Conservation (phyloP, 2,329 filamentous ascomycete species). For the Huntiella moniliformis region DNA sequence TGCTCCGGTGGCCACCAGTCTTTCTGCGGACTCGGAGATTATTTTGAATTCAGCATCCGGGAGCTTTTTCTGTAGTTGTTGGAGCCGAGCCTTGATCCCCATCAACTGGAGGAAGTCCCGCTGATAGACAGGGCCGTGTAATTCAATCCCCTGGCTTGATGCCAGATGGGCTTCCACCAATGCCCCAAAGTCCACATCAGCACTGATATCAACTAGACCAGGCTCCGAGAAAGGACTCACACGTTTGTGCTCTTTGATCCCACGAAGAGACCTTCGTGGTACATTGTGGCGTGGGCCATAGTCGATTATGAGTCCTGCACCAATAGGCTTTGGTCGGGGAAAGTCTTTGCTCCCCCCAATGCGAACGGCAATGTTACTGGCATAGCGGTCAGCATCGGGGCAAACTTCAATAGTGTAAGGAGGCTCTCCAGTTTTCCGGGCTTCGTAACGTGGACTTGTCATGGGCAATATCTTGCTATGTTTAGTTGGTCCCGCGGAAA, state of each 20-base stretch:
- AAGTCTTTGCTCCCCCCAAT: slow-evolving; percentile 50
- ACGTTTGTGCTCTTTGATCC: slow-evolving; percentile 58
- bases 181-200: slow-evolving; percentile 82
- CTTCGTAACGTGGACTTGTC: slow-evolving; percentile 58
- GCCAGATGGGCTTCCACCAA: slow-evolving; percentile 64
- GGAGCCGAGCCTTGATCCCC: slow-evolving; percentile 65
- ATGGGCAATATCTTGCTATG: slow-evolving; percentile 74
- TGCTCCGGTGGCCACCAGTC: slow-evolving; percentile 65
- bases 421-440: slow-evolving; percentile 39
- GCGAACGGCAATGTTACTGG: slow-evolving; percentile 60
- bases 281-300: slow-evolving; percentile 63
- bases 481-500: slow-evolving; percentile 57
- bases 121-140: slow-evolving; percentile 82
- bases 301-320: slow-evolving; percentile 87
- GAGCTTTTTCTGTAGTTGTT: slow-evolving; percentile 33
- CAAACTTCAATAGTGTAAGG: slow-evolving; percentile 73
- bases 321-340: slow-evolving; percentile 45
- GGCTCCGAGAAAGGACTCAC: slow-evolving; percentile 66
- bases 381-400: slow-evolving; percentile 67
- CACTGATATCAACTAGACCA: slow-evolving; percentile 72
- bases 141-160: slow-evolving; percentile 64
- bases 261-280: slow-evolving; percentile 75
- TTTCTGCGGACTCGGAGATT: slow-evolving; percentile 56
- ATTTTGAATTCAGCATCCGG: slow-evolving; percentile 29
- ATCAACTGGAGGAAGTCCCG: slow-evolving; percentile 59